phyloP scores from a whole-genome alignment of 75 land plant genomes.

The Selaginella moellendorffii region DNA sequence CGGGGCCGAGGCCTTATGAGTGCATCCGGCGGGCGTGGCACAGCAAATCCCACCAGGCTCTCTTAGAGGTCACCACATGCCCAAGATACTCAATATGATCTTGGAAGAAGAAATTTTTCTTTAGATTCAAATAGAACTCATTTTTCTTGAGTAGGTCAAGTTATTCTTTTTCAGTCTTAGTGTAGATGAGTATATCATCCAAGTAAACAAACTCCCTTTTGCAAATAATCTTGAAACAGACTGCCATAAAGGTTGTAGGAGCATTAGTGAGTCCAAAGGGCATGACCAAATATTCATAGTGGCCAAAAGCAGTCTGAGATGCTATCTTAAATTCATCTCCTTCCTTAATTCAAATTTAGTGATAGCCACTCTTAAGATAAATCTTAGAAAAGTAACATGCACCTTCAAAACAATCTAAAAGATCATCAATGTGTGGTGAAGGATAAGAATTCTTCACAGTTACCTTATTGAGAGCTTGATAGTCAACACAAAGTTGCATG shows the following conservation, averaged over 20 bases:
- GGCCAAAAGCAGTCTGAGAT: neutral
- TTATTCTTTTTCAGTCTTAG: neutral
- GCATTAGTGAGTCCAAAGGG: constrained; percentile 10
- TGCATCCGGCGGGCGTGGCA: neutral
- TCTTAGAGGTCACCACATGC: neutral
- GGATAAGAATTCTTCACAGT: neutral
- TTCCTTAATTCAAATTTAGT: constrained; percentile 8
- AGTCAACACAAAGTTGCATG: no score
- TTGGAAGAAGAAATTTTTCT: constrained; percentile 8
- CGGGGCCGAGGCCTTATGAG: neutral
- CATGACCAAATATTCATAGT: constrained; percentile 8
- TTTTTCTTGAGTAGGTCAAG: neutral
- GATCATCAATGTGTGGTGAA: neutral
- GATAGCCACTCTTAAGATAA: neutral
- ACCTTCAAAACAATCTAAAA: neutral
- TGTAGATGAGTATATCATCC: neutral
- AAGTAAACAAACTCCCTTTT: neutral
- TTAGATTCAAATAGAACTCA: constrained; percentile 7
- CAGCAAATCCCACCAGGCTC: neutral
- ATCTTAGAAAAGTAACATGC: constrained; percentile 2
- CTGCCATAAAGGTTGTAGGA: constrained; percentile 2
- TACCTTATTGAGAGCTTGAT: neutral
- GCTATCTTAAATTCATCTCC: neutral
- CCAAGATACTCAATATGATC: constrained; percentile 6
- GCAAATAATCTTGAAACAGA: neutral